Evolutionary conservation across 2,329 filamentous ascomycete genomes (phyloP).

Genomic region (Colletotrichum sp.): DNA sequence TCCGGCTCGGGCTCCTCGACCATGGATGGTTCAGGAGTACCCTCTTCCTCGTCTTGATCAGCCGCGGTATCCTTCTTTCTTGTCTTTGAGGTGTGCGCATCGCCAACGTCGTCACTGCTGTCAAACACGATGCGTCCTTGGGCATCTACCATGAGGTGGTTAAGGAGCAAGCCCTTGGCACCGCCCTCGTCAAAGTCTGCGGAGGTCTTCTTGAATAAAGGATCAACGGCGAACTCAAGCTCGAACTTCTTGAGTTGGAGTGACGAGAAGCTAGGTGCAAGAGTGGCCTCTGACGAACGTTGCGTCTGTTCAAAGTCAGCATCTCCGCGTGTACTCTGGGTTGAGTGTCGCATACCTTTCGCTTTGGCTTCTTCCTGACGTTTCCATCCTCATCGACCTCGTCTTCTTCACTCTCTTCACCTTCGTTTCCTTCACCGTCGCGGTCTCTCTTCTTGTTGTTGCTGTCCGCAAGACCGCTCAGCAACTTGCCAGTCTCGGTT

Average conservation of each 20-base stretch:
- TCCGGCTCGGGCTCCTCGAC: constrained; percentile 33
- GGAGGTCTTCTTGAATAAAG: constrained; percentile 98
- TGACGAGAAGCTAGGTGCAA: constrained; percentile 86
- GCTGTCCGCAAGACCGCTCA: constrained; percentile 92
- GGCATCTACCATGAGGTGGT: constrained; percentile 94
- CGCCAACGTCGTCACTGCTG: constrained; percentile 85
- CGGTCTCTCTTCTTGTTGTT: constrained; percentile 75
- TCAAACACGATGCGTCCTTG: constrained; percentile 96
- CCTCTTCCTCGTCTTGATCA: constrained; percentile 41
- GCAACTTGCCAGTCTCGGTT: constrained; percentile 92
- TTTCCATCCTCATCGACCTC: constrained; percentile 66
- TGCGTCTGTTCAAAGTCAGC: constrained; percentile 51
- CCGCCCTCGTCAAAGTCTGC: constrained; percentile 98
- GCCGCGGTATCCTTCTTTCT: constrained; percentile 40
- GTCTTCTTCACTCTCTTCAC: constrained; percentile 68
- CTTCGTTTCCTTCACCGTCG: constrained; percentile 68
- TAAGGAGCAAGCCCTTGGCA: constrained; percentile 91
- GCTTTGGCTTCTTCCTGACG: constrained; percentile 68
- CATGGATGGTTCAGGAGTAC: constrained; percentile 36
- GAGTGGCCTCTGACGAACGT: constrained; percentile 88
- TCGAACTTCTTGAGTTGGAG: constrained; percentile 97
- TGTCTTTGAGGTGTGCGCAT: constrained; percentile 49
- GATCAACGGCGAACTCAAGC: constrained; percentile 94
- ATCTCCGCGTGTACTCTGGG: constrained; percentile 22
- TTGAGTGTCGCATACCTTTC: constrained; percentile 64